These are phyloP conservation scores for Leishmania major DNA, from an alignment of 208 protist genomes.

Conservation along the genomic window DNA sequence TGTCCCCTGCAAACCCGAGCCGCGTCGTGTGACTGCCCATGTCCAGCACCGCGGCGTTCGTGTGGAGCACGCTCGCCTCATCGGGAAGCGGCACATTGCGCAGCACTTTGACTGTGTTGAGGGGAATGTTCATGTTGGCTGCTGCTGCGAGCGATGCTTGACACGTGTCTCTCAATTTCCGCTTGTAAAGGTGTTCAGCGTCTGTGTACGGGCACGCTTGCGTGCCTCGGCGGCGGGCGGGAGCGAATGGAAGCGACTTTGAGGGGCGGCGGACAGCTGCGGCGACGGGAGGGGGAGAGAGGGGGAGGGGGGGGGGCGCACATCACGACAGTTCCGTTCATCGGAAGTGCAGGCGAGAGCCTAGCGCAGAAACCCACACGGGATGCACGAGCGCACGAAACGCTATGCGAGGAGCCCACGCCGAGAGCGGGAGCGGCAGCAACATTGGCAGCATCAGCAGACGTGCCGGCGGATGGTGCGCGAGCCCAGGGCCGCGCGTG, in stretches of 20 bases:
- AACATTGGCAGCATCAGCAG: neutral
- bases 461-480: neutral
- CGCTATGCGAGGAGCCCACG: neutral
- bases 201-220: neutral
- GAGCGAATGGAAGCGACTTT: neutral
- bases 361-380: neutral
- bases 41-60: conserved; percentile 84
- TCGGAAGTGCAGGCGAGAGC: neutral
- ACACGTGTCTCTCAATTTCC: neutral
- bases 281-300: neutral
- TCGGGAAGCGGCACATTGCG: conserved; percentile 88
- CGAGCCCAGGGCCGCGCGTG: neutral
- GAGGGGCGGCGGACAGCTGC: neutral
- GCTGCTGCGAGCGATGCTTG: neutral
- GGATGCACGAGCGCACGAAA: neutral
- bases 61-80: conserved; percentile 78
- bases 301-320: neutral
- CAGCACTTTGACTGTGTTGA: conserved; percentile 87
- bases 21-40: conserved; percentile 85
- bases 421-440: neutral
- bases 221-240: neutral
- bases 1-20: conserved; percentile 87
- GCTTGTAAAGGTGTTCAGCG: neutral
- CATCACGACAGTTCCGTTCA: neutral
- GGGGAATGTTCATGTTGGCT: conserved; percentile 73